Percentiles rank a stretch among this genome's conserved stretches.
Evolutionary conservation across 2,329 filamentous ascomycete species (phyloP).

Genomic region (Penicillium sp.): DNA sequence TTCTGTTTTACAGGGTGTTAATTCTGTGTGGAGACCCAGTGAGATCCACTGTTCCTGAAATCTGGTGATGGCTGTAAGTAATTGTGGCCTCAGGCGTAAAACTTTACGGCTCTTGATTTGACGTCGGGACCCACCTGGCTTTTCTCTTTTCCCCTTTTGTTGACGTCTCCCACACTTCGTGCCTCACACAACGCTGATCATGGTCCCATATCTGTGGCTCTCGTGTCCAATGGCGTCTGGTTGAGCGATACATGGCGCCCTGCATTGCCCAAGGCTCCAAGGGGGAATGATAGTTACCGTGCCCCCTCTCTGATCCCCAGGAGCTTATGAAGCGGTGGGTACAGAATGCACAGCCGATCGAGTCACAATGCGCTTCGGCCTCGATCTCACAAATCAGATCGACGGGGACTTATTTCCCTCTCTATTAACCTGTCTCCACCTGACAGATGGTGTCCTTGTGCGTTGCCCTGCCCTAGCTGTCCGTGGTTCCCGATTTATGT

Average conservation of each 20-base stretch:
- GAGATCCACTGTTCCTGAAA: not conserved
- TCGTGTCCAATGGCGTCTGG: not conserved
- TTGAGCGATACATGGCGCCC: not conserved
- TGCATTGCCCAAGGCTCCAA: not conserved
- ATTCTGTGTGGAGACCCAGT: not conserved
- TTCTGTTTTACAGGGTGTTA: not conserved
- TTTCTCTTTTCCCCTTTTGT: not conserved
- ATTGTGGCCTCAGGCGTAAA: not conserved
- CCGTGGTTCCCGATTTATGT: not conserved
- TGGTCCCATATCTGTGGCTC: not conserved
- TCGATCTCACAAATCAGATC: constrained; percentile 12
- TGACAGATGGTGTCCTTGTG: constrained; percentile 10
- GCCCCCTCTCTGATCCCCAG: not conserved
- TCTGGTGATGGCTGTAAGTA: not conserved
- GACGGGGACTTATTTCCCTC: constrained; percentile 7
- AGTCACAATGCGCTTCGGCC: constrained; percentile 9
- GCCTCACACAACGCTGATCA: not conserved
- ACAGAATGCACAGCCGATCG: constrained; percentile 10
- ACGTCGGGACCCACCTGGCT: not conserved
- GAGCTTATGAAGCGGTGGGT: constrained; percentile 18
- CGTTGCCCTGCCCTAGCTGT: not conserved
- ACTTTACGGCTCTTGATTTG: not conserved
- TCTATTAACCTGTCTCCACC: constrained; percentile 11
- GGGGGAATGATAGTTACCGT: not conserved
- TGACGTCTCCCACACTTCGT: not conserved